Percentiles rank a stretch among this genome's conserved stretches.
Conservation (phyloP, 2,329 filamentous ascomycete genomes). For the Periglandula ipomoeae region DNA sequence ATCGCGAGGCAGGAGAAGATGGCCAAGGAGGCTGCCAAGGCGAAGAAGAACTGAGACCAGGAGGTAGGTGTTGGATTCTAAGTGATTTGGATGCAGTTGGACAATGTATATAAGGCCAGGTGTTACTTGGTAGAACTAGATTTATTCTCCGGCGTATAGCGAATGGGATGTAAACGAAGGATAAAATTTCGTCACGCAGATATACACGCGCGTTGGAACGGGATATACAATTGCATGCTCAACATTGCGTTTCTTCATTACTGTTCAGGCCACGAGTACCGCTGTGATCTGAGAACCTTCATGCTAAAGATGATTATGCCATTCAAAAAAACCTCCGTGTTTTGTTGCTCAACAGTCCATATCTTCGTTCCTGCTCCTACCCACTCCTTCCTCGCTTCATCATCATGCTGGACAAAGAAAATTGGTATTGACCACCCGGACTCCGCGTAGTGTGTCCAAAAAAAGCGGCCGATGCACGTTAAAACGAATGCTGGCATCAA, state of each 20-base stretch:
- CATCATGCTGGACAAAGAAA: constrained; percentile 1
- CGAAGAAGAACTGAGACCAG: too few species aligned
- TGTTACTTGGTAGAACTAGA: too few species aligned
- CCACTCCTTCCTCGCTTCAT: neutral
- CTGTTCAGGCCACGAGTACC: neutral
- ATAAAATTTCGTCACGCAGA: too few species aligned
- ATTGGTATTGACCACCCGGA: neutral
- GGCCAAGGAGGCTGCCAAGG: constrained; percentile 61
- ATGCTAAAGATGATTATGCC: neutral
- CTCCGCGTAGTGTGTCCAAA: neutral
- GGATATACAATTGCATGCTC: neutral
- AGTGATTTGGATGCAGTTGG: too few species aligned
- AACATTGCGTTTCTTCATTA: constrained; percentile 3
- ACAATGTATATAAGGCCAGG: too few species aligned
- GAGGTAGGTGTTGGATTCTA: too few species aligned
- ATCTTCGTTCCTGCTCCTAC: neutral
- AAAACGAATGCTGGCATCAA: neutral
- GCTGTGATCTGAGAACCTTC: neutral
- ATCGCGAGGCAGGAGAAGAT: constrained; percentile 78
- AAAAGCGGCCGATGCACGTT: neutral
- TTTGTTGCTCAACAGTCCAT: neutral
- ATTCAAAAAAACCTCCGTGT: neutral
- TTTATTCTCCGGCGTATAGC: too few species aligned
- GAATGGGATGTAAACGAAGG: too few species aligned
- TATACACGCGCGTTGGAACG: too few species aligned